Conservation (phyloP, 768 basidiomycete species). For the Termitomyces heimii region DNA sequence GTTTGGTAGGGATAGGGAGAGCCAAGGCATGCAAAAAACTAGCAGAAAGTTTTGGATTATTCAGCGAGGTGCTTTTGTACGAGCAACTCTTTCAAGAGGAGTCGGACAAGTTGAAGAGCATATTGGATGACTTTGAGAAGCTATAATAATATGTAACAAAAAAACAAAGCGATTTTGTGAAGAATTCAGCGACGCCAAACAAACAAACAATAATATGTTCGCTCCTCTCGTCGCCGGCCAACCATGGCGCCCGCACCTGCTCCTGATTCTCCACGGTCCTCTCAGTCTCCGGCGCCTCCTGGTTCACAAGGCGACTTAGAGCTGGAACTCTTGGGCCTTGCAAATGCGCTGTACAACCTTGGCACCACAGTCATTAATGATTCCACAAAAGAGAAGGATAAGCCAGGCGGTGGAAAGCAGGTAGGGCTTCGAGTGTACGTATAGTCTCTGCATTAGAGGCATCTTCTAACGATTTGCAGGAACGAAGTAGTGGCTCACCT, state of each 20-base stretch:
- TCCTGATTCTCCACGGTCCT: conserved; percentile 67
- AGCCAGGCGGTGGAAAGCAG: conserved; percentile 63
- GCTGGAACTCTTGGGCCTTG: conserved; percentile 68
- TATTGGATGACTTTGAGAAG: not conserved
- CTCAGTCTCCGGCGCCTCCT: conserved; percentile 65
- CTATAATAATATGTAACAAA: not conserved
- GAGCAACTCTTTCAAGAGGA: conserved; percentile 5
- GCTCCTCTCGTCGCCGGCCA: not conserved
- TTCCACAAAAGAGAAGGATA: conserved; percentile 74
- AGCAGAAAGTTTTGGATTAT: conserved; percentile 10
- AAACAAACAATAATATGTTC: conserved; percentile 7
- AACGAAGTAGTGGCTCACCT: conserved; percentile 74
- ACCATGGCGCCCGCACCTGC: conserved; percentile 23
- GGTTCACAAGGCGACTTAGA: conserved; percentile 73
- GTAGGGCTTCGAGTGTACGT: conserved; percentile 73
- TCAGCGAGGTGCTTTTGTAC: conserved; percentile 12
- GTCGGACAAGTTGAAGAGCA: conserved; percentile 2
- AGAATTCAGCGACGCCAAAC: conserved; percentile 1
- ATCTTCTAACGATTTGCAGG: conserved; percentile 25
- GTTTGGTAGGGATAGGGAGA: conserved; percentile 15
- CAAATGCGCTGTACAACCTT: conserved; percentile 72
- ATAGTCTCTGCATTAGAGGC: not conserved
- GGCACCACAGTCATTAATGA: conserved; percentile 83
- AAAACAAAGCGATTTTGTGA: not conserved
- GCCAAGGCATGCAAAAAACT: conserved; percentile 14